Percentiles rank a stretch among this genome's conserved stretches.
Evolutionary conservation across 2,329 filamentous ascomycete species (phyloP).

Genomic region (Fusarium vanettenii): DNA sequence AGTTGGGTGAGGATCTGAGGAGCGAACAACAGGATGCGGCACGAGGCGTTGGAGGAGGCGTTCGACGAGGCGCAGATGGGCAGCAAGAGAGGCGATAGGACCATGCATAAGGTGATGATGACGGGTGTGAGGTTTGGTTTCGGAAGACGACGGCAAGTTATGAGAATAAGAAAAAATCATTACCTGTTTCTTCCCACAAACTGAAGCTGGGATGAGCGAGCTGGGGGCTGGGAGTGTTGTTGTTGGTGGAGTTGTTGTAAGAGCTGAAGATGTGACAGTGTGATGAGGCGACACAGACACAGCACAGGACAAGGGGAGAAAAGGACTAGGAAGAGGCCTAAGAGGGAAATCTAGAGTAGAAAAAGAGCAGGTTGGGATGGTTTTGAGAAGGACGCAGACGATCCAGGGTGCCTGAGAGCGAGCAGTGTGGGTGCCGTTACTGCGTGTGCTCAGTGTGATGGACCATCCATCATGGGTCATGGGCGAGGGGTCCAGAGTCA

Average conservation of each 20-base stretch:
- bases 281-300: slow-evolving; percentile 35
- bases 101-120: neutral
- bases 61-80: slow-evolving; percentile 14
- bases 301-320: slow-evolving; percentile 30
- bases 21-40: slow-evolving; percentile 17
- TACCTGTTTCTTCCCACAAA: slow-evolving; percentile 19
- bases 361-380: slow-evolving; percentile 44
- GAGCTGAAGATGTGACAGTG: slow-evolving; percentile 42
- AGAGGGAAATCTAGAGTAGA: slow-evolving; percentile 38
- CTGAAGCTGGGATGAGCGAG: slow-evolving; percentile 15
- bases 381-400: slow-evolving; percentile 43
- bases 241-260: slow-evolving; percentile 37
- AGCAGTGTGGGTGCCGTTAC: slow-evolving; percentile 35
- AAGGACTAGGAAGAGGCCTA: slow-evolving; percentile 39
- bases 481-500: slow-evolving; percentile 50
- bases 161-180: neutral
- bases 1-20: slow-evolving; percentile 13
- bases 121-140: neutral
- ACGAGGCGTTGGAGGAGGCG: slow-evolving; percentile 19
- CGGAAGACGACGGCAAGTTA: slow-evolving; percentile 5
- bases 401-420: slow-evolving; percentile 28
- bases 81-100: slow-evolving; percentile 11
- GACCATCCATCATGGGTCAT: slow-evolving; percentile 48
- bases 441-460: slow-evolving; percentile 44
- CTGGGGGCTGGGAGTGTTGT: slow-evolving; percentile 26